Evolutionary conservation across 257 asterid species (phyloP).

Genomic region (Rhazya stricta): DNA sequence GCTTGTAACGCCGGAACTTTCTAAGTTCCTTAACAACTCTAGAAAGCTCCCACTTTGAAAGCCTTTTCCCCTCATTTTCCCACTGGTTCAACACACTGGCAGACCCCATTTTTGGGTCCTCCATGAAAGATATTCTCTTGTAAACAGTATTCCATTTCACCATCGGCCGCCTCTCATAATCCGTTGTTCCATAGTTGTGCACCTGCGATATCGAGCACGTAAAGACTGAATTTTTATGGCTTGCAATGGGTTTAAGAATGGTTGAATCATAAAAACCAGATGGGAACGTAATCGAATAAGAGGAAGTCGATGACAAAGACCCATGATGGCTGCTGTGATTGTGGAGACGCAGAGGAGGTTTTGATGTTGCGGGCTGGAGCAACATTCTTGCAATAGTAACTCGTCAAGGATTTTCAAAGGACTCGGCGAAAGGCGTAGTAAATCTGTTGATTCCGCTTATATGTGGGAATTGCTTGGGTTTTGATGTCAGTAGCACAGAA

Average conservation of each 20-base stretch:
- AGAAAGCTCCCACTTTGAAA: constrained; percentile 71
- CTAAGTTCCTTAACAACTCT: constrained; percentile 78
- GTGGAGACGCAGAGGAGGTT: constrained; percentile 32
- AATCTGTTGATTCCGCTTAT: not conserved
- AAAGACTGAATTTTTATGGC: constrained; percentile 30
- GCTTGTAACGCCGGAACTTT: constrained; percentile 60
- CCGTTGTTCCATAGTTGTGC: constrained; percentile 54
- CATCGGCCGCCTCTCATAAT: constrained; percentile 52
- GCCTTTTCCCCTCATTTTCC: constrained; percentile 58
- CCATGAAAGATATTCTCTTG: constrained; percentile 53
- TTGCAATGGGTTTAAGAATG: constrained; percentile 25
- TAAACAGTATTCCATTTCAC: constrained; percentile 57
- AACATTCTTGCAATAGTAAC: constrained; percentile 35
- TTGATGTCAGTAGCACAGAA: not conserved
- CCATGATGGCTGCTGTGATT: constrained; percentile 20
- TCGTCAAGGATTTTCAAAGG: not conserved
- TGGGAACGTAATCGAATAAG: constrained; percentile 45
- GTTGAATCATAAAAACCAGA: constrained; percentile 40
- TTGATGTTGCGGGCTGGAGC: constrained; percentile 51
- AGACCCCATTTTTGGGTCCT: constrained; percentile 40
- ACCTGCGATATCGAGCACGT: constrained; percentile 54
- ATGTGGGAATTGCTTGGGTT: not conserved
- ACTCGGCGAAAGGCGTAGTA: not conserved
- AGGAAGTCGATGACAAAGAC: constrained; percentile 21
- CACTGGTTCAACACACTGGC: constrained; percentile 65